These are phyloP conservation scores for Pseudogymnoascus sp. DNA, from an alignment of 2,329 filamentous ascomycete species.

Conservation along the genomic window DNA sequence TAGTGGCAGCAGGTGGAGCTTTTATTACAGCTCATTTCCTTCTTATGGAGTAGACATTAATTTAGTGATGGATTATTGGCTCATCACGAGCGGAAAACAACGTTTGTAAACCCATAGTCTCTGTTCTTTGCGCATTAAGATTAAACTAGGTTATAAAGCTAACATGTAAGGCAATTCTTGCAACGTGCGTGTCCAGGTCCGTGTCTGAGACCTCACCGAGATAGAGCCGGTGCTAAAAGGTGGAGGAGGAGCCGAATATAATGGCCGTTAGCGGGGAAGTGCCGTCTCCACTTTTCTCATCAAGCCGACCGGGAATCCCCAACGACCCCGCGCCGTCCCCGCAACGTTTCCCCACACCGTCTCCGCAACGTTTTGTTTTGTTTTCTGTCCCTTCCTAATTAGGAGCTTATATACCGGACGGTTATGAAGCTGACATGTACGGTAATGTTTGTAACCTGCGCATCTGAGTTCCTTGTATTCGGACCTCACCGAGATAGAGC, in stretches of 20 bases:
- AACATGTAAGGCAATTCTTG: background rate
- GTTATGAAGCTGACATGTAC: background rate
- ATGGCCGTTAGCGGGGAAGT: background rate
- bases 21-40: background rate
- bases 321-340: background rate
- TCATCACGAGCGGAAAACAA: background rate
- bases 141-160: too few relatives aligned
- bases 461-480: background rate
- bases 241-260: background rate
- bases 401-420: background rate
- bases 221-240: background rate
- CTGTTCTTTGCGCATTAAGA: background rate
- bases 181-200: background rate
- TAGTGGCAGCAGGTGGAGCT: background rate
- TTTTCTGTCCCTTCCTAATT: background rate
- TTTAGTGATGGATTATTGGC: background rate
- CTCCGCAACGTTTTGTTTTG: background rate
- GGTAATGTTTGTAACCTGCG: background rate
- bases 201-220: background rate
- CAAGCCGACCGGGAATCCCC: background rate
- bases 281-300: background rate
- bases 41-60: background rate
- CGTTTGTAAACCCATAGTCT: background rate
- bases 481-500: background rate
- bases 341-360: background rate